Evolutionary conservation across 768 basidiomycete genomes (phyloP), one percentile per base, ranked within the genome.

Genomic region (Pleurotus citrinopileatus): DNA sequence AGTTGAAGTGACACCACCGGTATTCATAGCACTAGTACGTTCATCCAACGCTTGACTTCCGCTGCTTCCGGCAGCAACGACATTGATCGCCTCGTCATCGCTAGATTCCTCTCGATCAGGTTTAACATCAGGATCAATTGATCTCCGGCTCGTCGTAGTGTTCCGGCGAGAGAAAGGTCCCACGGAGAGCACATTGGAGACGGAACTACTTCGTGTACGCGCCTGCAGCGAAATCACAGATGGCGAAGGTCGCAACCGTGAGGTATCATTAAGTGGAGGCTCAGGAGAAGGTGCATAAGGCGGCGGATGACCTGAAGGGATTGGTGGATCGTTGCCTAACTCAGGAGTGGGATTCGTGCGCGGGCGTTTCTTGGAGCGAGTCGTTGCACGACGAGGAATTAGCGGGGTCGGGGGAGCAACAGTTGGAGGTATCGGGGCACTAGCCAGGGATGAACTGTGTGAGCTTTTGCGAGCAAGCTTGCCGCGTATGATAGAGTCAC

Each of bases 81-180:
- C 71, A 61, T 91, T 83, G 52, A 94, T 90, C 12, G 90, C 91
- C 66, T 94, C 91, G 52, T 94, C 91, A 57, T 94, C 91, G 60
- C 90, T 92, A 4, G 81, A 83, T 65, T 90, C 83, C 53, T 80
- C 73, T 91, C 93, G 91, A 61, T 94, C 78, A 53, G 65, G 73
- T 63, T 86, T 86, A 6, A 68, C 56, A 58, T 79, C 79, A 13
- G 72, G 64, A 63, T 76, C 75, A 44, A 67, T 69, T 12, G 64
- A 57, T 57, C 70, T 63, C 19, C 27, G 47, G 15, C 64, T 61
- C 13, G 63, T 61, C 27, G 72, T 65, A 48, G 67, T 61, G 38
- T 69, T 59, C 38, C 66, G 59, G 34, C 76, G 70, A 54, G 75
- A 61, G 57, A 65, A 61, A 34, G 73, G 64, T 45, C 76, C 70